Evolutionary conservation across 768 basidiomycete genomes (phyloP).

Genomic region (Trametes cingulata): DNA sequence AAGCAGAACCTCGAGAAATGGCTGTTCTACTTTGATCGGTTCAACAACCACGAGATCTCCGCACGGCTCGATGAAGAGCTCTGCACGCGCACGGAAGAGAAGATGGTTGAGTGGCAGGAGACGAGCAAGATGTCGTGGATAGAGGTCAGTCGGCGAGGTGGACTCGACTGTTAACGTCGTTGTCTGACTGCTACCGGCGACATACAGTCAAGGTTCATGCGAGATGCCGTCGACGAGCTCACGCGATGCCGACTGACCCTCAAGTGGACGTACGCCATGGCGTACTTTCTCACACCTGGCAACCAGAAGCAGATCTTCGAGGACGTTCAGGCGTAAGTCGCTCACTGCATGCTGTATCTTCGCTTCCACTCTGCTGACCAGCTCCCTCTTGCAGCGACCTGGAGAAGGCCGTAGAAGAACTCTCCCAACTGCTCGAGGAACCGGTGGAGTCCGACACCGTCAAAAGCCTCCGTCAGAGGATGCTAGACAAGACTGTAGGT

Average conservation of each 20-base stretch:
- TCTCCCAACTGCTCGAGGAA: conserved; percentile 88
- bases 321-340: conserved; percentile 84
- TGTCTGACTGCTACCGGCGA: too few species aligned
- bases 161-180: too few species aligned
- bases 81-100: conserved; percentile 94
- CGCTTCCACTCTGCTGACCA: background rate
- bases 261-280: conserved; percentile 99
- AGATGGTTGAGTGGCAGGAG: conserved; percentile 99
- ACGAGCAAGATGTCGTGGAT: conserved; percentile 94
- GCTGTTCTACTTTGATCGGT: conserved; percentile 88
- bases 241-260: conserved; percentile 89
- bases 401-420: conserved; percentile 92
- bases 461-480: conserved; percentile 78
- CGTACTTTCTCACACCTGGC: conserved; percentile 89
- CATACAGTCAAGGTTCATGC: conserved; percentile 72
- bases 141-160: conserved; percentile 56
- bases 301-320: conserved; percentile 96
- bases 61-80: conserved; percentile 91
- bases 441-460: conserved; percentile 84
- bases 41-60: conserved; percentile 99
- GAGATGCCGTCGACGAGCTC: conserved; percentile 92
- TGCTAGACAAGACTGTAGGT: conserved; percentile 86
- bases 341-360: background rate
- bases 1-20: conserved; percentile 32
- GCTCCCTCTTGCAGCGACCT: conserved; percentile 61